Base-by-base conservation (phyloP, 1,284 basidiomycete species). In the Ustilago bromivora region DNA sequence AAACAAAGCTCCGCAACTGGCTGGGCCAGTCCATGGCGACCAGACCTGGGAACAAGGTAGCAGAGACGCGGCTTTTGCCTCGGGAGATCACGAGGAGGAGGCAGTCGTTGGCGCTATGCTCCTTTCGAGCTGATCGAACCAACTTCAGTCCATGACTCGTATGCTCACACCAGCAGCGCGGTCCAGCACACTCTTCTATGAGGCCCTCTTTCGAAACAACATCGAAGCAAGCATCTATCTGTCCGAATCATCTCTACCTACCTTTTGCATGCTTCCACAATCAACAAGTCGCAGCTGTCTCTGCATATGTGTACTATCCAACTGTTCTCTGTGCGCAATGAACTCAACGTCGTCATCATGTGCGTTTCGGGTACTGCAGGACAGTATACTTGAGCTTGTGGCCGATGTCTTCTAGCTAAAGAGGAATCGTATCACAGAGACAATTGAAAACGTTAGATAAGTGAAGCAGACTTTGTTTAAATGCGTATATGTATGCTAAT, bases 61-160 rank as follows among this genome's bases (percentile, higher is more conserved):
- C 17, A 28, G 36, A 40, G 19, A 32, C 34, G 19, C 15, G 4
- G 28, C 53, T 31, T 5, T 46, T 11, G 15, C 31, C 15, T 15
- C 32, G 2, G 47, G 12, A 8, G 59, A 58, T 10, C 55, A 49
- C 13, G 61, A 69, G 9, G 63, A 71, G 12, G 68, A 62, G 55
- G 68, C 54, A 0, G 51, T 32, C 1, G 68, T 71, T 13, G 51
- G 62, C 19, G 62, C 68, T 28, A 47, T 71, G 55, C 68, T 71
- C n/a, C 28, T 55, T 36, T 23, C 58, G 2, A 54, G 19, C 43
- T 59, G 28, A 59, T 66, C 36, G 9, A 12, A 7, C 13, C 13
- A 41, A 41, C 11, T 17, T 15, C 12, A 2, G 15, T 17, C 13
- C 40, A 15, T 12, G 7, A 17, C 1, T 41, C 13, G 51, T 12